phyloP scores from a whole-genome alignment of 2,329 filamentous ascomycete species.

The Biscogniauxia mediterranea region DNA sequence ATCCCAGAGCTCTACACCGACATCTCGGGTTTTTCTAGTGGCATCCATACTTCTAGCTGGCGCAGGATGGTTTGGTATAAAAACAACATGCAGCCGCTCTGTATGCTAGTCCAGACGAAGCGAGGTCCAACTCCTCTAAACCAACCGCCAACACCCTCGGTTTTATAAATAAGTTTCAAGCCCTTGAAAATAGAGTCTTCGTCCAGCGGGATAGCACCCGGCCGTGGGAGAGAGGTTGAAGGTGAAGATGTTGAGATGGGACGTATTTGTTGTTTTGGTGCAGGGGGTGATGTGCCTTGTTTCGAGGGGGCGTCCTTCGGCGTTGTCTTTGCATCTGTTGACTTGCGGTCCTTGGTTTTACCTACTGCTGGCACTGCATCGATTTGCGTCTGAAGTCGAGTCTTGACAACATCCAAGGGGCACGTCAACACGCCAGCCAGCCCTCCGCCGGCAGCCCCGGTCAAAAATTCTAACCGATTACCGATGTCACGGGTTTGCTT shows the following conservation, averaged over 20 bases:
- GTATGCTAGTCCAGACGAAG: slow-evolving; percentile 94
- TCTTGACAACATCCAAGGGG: slow-evolving; percentile 96
- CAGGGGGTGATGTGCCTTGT: slow-evolving; percentile 28
- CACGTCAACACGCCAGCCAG: slow-evolving; percentile 93
- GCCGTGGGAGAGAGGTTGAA: slow-evolving; percentile 75
- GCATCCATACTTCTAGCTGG: slow-evolving; percentile 61
- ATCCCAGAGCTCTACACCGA: slow-evolving; percentile 16
- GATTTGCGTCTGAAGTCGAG: slow-evolving; percentile 89
- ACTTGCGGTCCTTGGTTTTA: slow-evolving; percentile 25
- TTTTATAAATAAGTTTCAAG: slow-evolving; percentile 81
- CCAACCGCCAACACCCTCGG: slow-evolving; percentile 85
- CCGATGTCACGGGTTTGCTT: slow-evolving; percentile 82
- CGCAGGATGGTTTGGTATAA: slow-evolving; percentile 86
- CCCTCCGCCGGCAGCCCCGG: slow-evolving; percentile 84
- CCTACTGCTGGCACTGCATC: slow-evolving; percentile 36
- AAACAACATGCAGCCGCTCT: slow-evolving; percentile 95
- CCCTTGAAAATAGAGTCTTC: slow-evolving; percentile 88
- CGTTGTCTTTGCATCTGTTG: slow-evolving; percentile 24
- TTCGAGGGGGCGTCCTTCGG: slow-evolving; percentile 23
- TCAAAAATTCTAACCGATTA: slow-evolving; percentile 78
- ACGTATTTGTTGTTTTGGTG: slow-evolving; percentile 56
- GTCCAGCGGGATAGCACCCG: slow-evolving; percentile 76
- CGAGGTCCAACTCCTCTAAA: slow-evolving; percentile 93
- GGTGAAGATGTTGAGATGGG: slow-evolving; percentile 88
- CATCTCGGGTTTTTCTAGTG: slow-evolving; percentile 33